phyloP scores from a whole-genome alignment of 192 early-diverging fungal genomes.

The Podila epicladia region DNA sequence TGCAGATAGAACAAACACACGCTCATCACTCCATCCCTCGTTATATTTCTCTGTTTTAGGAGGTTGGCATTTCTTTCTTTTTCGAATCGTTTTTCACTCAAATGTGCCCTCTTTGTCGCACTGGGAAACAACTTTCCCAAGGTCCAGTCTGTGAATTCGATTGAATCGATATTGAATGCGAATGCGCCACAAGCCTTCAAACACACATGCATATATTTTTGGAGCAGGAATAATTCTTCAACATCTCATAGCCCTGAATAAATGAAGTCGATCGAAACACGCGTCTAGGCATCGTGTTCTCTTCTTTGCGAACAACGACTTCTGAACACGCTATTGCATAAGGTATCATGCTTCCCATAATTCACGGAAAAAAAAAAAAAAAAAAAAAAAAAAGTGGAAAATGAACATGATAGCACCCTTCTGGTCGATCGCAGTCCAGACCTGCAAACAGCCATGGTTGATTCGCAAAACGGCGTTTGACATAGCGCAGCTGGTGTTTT shows the following conservation, averaged over 20 bases:
- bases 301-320: neutral
- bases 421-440: neutral
- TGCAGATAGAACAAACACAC: too few relatives aligned
- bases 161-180: too few relatives aligned
- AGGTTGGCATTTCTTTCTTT: neutral
- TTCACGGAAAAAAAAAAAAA: neutral
- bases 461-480: neutral
- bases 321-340: too few relatives aligned
- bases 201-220: too few relatives aligned
- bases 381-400: neutral
- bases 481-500: slow-evolving; percentile 2
- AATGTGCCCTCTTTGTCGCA: neutral
- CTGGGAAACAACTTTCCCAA: too few relatives aligned
- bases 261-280: neutral
- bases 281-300: neutral
- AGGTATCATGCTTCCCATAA: neutral
- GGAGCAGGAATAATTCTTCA: neutral
- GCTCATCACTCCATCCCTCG: neutral
- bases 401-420: neutral
- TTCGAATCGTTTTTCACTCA: neutral
- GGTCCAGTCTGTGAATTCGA: too few relatives aligned
- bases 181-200: too few relatives aligned
- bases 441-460: neutral
- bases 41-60: neutral
- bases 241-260: neutral